A percentile compares a stretch with the other conserved stretches of the same genome.
Conservation (phyloP, 1,284 basidiomycete species). For the Ganoderma boninense region DNA sequence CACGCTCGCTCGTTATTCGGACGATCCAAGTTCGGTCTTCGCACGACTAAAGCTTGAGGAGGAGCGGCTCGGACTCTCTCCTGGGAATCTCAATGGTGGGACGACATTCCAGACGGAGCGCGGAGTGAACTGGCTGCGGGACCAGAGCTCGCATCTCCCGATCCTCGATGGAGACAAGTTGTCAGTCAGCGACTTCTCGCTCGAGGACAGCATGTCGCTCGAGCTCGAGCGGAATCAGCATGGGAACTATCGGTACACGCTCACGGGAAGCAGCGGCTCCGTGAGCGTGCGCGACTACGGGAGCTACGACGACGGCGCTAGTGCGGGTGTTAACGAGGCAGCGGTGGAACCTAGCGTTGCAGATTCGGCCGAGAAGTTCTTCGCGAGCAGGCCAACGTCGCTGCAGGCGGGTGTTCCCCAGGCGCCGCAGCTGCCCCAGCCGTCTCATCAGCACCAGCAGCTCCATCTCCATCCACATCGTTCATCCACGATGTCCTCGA, state of each 20-base stretch:
- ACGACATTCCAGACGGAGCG: slow-evolving; percentile 62
- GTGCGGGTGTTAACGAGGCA: slow-evolving; percentile 43
- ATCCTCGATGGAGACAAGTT: slow-evolving; percentile 39
- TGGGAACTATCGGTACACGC: slow-evolving; percentile 80
- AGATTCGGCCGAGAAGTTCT: slow-evolving; percentile 29
- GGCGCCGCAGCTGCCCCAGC: not conserved
- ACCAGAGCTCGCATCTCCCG: slow-evolving; percentile 76
- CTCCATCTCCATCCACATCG: slow-evolving; percentile 48
- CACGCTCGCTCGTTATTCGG: slow-evolving; percentile 43
- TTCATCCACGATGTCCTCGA: slow-evolving; percentile 18
- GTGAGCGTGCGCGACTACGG: slow-evolving; percentile 55
- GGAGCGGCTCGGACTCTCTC: slow-evolving; percentile 51
- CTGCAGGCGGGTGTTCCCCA: slow-evolving; percentile 56
- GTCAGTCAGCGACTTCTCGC: slow-evolving; percentile 31
- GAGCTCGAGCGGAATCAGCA: slow-evolving; percentile 69
- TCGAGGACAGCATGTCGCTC: slow-evolving; percentile 48
- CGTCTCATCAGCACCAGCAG: not conserved
- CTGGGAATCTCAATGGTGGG: slow-evolving; percentile 53
- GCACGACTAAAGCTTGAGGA: slow-evolving; percentile 64
- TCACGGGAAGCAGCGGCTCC: slow-evolving; percentile 61
- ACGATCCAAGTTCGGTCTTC: slow-evolving; percentile 60
- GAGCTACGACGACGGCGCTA: slow-evolving; percentile 58
- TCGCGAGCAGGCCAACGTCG: slow-evolving; percentile 56
- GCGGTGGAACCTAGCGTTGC: slow-evolving; percentile 31
- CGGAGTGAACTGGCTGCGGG: slow-evolving; percentile 82